Conservation (phyloP, 148 eudicot genomes). For the Silene uniflora region DNA sequence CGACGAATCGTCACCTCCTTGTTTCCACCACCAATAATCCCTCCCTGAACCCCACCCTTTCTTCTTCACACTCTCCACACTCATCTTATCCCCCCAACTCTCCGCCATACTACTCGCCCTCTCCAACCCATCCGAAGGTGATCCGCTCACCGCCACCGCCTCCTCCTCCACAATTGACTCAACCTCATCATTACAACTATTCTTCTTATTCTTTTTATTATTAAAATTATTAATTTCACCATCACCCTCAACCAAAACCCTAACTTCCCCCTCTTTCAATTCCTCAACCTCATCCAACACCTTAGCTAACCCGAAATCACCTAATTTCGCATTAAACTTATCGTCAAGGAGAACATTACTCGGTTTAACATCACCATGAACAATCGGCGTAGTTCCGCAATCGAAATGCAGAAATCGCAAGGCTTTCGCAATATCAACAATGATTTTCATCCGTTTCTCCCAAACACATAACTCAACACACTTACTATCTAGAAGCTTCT, state of each 20-base stretch:
- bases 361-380: conserved; percentile 92
- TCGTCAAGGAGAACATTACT: conserved; percentile 70
- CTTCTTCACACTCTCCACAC: conserved; percentile 75
- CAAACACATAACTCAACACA: conserved; percentile 57
- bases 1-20: conserved; percentile 46
- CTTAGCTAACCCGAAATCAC: conserved; percentile 81
- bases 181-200: conserved; percentile 39
- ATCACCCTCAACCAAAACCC: conserved; percentile 27
- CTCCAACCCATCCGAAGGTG: conserved; percentile 55
- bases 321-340: conserved; percentile 68
- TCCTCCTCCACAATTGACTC: conserved; percentile 66
- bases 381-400: conserved; percentile 52
- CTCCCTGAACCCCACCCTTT: conserved; percentile 51
- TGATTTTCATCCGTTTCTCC: conserved; percentile 48
- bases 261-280: conserved; percentile 31
- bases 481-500: conserved; percentile 60
- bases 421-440: conserved; percentile 55
- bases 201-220: conserved; percentile 34
- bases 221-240: conserved; percentile 16
- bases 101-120: conserved; percentile 64
- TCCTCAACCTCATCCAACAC: conserved; percentile 32
- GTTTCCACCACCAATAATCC: conserved; percentile 98
- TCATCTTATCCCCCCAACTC: conserved; percentile 52
- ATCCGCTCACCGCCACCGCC: conserved; percentile 27
- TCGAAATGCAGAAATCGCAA: conserved; percentile 48